phyloP scores from a whole-genome alignment of 1,284 basidiomycete genomes.

The Pisolithus thermaeus region DNA sequence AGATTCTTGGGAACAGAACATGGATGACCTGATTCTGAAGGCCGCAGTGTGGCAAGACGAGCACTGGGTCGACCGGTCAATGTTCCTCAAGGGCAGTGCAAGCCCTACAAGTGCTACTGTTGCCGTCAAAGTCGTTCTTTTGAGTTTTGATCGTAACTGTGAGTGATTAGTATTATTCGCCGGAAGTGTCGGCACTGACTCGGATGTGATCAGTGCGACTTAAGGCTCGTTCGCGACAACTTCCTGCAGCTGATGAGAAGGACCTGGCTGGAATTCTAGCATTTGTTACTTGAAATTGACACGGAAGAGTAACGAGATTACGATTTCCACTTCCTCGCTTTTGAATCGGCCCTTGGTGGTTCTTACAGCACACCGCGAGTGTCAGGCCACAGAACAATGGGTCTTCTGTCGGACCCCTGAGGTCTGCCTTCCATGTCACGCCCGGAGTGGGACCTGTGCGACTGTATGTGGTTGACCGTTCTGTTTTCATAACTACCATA shows the following conservation, averaged over 20 bases:
- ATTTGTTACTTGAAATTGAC: slow-evolving; percentile 27
- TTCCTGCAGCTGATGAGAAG: slow-evolving; percentile 72
- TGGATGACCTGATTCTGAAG: slow-evolving; percentile 94
- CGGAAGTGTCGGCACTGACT: slow-evolving; percentile 13
- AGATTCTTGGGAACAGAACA: slow-evolving; percentile 63
- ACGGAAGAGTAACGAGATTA: background rate
- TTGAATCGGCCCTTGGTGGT: background rate
- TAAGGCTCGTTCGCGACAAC: slow-evolving; percentile 76
- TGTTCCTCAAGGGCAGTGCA: slow-evolving; percentile 48
- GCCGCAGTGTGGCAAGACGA: slow-evolving; percentile 90
- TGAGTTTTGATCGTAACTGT: slow-evolving; percentile 92
- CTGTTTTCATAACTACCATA: too few species aligned
- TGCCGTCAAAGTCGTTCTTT: slow-evolving; percentile 78
- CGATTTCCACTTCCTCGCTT: background rate
- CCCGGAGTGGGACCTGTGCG: too few species aligned
- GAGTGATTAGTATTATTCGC: slow-evolving; percentile 30
- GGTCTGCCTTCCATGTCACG: too few species aligned
- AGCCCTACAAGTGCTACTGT: slow-evolving; percentile 32
- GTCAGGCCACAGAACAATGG: slow-evolving; percentile 1
- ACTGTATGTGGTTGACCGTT: too few species aligned
- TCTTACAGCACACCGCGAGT: background rate
- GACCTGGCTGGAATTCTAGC: slow-evolving; percentile 65
- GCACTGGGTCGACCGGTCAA: slow-evolving; percentile 85
- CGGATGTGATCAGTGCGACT: slow-evolving; percentile 52
- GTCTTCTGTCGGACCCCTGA: too few species aligned